Percentiles rank a stretch among this genome's conserved stretches.
Evolutionary conservation across 225 moss, liverwort and hornwort species (phyloP).

Genomic region (Lunularia cruciata): DNA sequence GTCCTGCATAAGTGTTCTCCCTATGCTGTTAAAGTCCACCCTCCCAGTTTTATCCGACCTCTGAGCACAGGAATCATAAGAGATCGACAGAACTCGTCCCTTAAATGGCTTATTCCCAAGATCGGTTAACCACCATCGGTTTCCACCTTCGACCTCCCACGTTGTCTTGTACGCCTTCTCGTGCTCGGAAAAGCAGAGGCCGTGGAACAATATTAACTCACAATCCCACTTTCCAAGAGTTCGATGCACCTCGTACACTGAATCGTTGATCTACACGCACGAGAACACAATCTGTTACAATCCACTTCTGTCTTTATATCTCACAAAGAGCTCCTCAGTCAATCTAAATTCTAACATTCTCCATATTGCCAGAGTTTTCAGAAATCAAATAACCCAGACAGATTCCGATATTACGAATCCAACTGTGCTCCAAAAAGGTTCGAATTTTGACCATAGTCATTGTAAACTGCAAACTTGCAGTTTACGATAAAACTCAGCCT

Average conservation of each 20-base stretch:
- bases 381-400: too few relatives aligned
- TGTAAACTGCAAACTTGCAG: too few relatives aligned
- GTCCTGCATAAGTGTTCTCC: not conserved
- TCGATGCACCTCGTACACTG: not conserved
- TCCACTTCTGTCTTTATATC: too few relatives aligned
- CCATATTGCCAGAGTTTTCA: too few relatives aligned
- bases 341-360: too few relatives aligned
- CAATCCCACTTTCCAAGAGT: not conserved
- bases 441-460: too few relatives aligned
- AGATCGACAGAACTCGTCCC: slow-evolving; percentile 6
- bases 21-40: not conserved
- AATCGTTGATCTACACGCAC: slow-evolving; percentile 1
- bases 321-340: too few relatives aligned
- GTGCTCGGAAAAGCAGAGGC: not conserved
- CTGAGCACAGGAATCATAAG: slow-evolving; percentile 11
- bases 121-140: not conserved
- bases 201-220: not conserved
- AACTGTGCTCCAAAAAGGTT: too few relatives aligned
- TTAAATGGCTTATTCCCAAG: not conserved
- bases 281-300: too few relatives aligned
- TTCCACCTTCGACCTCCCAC: not conserved
- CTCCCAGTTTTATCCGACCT: not conserved
- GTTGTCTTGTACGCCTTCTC: slow-evolving; percentile 3
- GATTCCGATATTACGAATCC: too few relatives aligned
- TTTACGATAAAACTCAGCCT: too few relatives aligned